These are phyloP conservation scores for Alternaria arbusti DNA, from an alignment of 2,329 filamentous ascomycete species.

Conservation along the genomic window DNA sequence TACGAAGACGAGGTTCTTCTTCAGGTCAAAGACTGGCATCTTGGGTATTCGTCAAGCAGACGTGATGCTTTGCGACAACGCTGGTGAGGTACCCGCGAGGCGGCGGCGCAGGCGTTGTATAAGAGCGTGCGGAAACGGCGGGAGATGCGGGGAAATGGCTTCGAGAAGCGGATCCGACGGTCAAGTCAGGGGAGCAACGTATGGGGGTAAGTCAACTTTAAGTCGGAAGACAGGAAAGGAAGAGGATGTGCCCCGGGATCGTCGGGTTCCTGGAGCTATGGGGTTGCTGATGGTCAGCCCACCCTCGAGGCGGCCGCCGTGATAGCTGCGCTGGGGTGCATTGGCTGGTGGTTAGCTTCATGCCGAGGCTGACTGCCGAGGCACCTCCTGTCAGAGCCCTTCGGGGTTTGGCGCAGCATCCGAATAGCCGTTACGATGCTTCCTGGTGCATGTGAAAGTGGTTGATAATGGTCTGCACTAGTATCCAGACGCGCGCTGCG, in stretches of 20 bases:
- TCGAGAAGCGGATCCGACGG: not conserved
- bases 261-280: not conserved
- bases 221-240: not conserved
- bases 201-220: not conserved
- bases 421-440: not conserved
- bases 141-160: not conserved
- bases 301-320: not conserved
- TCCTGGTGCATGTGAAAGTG: not conserved
- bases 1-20: constrained; percentile 45
- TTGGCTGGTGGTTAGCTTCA: constrained; percentile 1
- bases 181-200: not conserved
- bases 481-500: not conserved
- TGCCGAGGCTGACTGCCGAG: constrained; percentile 11
- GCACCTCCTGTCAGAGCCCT: not conserved
- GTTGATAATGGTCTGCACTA: not conserved
- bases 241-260: not conserved
- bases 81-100: not conserved
- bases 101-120: not conserved
- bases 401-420: not conserved
- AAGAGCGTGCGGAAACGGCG: not conserved
- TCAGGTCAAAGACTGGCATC: constrained; percentile 41
- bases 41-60: not conserved
- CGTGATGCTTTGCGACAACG: not conserved
- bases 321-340: not conserved
- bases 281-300: not conserved